Conservation (phyloP, 805 yeast species). For the Metschnikowia colocasiae region DNA sequence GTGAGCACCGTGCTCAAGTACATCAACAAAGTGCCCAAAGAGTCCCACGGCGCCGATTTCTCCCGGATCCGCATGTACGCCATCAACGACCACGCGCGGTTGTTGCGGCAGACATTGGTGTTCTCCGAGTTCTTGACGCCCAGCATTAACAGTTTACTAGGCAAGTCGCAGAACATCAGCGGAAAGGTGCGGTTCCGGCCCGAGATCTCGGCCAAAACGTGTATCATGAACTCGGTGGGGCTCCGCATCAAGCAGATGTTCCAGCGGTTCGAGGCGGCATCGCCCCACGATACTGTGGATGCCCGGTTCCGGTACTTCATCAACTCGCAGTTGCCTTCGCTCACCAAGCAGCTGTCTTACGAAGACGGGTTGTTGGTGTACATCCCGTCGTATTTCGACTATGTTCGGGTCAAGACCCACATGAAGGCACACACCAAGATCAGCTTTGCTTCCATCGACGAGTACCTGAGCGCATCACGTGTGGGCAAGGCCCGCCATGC, state of each 20-base stretch:
- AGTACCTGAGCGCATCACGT: slow-evolving; percentile 73
- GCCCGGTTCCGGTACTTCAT: slow-evolving; percentile 79
- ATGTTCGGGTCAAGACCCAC: slow-evolving; percentile 70
- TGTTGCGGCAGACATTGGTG: slow-evolving; percentile 72
- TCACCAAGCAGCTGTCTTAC: slow-evolving; percentile 55
- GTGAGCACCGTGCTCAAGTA: slow-evolving; percentile 60
- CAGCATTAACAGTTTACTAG: slow-evolving; percentile 60
- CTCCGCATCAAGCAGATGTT: slow-evolving; percentile 64
- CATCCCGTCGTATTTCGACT: slow-evolving; percentile 85
- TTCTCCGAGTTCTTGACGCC: slow-evolving; percentile 81
- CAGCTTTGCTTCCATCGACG: slow-evolving; percentile 71
- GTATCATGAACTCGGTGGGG: slow-evolving; percentile 64
- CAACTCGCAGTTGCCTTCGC: slow-evolving; percentile 68
- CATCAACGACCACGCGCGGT: slow-evolving; percentile 73
- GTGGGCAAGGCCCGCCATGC: slow-evolving; percentile 65
- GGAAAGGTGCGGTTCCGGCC: slow-evolving; percentile 61
- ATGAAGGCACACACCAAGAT: slow-evolving; percentile 59
- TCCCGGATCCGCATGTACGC: slow-evolving; percentile 90
- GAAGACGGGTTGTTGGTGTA: slow-evolving; percentile 76
- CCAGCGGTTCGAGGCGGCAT: slow-evolving; percentile 64
- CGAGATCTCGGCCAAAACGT: slow-evolving; percentile 39
- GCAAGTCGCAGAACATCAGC: slow-evolving; percentile 49
- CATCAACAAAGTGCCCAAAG: slow-evolving; percentile 72
- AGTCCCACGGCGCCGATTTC: slow-evolving; percentile 80
- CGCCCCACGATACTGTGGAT: slow-evolving; percentile 50